Evolutionary conservation across 202 grass and related monocot genomes (phyloP), one percentile per base, ranked within the genome.

Genomic region (Carex sylvatica): DNA sequence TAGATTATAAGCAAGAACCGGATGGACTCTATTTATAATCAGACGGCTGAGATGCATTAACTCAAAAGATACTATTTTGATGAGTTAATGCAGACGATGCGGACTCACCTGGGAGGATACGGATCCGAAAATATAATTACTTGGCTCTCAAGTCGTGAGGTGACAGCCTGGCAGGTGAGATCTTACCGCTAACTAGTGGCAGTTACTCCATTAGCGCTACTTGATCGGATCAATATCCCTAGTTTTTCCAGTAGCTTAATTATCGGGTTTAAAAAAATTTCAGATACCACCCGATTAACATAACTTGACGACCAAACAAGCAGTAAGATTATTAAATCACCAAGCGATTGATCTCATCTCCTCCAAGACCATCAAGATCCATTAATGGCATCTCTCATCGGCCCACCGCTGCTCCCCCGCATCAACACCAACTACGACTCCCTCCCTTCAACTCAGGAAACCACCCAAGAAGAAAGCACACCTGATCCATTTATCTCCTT

Each of bases 341-440:
- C 40, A 49, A 62, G 30, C 76, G 36, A 30, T 51, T 30, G 1
- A 65, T 67, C 14, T 36, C 28, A 24, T 12, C 36, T 70, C 18
- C 67, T 22, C 67, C 40, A 9, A 70, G n/a, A 54, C 16, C 24
- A 30, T 54, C 14, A 74, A 53, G 33, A 66, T 23, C 44, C 13
- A 26, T 59, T 5, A 80, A 81, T 81, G 79, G 79, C 62, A 4
- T 47, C 59, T 65, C 61, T 67, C 8, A 49, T 81, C 40, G 61
- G 79, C 3, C 79, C 79, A 4, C 59, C 60, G 10, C 9, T 4
- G 12, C 22, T 65, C 31, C 15, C 14, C 46, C 36, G 3, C 15
- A 5, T 36, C 19, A 9, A n/a, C n/a, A n/a, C 2, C 5, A 42
- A 9, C 62, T 44, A 51, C 28, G 28, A 28, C 30, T 6, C n/a